Percentiles rank a stretch among this genome's conserved stretches.
Conservation (phyloP, 177 flowering plant genomes). For the Tripterygium wilfordii region DNA sequence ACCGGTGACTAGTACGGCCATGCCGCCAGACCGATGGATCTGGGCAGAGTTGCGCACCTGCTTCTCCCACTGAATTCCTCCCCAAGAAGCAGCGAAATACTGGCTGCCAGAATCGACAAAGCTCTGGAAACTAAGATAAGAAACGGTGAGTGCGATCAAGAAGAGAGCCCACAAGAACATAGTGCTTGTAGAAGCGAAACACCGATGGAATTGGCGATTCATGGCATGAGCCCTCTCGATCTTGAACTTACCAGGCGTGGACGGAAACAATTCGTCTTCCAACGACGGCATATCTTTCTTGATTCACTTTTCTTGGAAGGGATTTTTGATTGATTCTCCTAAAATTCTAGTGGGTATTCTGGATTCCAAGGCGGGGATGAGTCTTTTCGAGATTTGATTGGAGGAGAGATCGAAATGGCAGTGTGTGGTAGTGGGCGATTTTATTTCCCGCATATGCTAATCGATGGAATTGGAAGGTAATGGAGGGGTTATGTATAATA, state of each 20-base stretch:
- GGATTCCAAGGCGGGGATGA: background rate
- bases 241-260: conserved; percentile 69
- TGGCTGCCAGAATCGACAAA: conserved; percentile 44
- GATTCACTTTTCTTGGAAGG: background rate
- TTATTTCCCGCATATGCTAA: conserved; percentile 35
- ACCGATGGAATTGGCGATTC: conserved; percentile 44
- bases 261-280: conserved; percentile 51
- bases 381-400: background rate
- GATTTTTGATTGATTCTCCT: background rate
- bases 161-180: conserved; percentile 60
- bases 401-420: background rate
- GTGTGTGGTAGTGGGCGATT: background rate
- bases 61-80: conserved; percentile 55
- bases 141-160: conserved; percentile 46
- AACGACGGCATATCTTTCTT: conserved; percentile 42
- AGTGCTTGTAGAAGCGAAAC: conserved; percentile 50
- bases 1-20: conserved; percentile 60
- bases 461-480: background rate
- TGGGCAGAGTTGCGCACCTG: conserved; percentile 45
- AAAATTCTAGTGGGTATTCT: background rate
- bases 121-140: conserved; percentile 44
- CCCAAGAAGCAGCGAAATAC: conserved; percentile 44
- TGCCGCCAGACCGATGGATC: conserved; percentile 43
- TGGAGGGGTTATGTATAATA: conserved; percentile 20
- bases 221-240: conserved; percentile 25